Base-by-base conservation (phyloP, 345 rosid genomes). In the Hypericum androsaemum region DNA sequence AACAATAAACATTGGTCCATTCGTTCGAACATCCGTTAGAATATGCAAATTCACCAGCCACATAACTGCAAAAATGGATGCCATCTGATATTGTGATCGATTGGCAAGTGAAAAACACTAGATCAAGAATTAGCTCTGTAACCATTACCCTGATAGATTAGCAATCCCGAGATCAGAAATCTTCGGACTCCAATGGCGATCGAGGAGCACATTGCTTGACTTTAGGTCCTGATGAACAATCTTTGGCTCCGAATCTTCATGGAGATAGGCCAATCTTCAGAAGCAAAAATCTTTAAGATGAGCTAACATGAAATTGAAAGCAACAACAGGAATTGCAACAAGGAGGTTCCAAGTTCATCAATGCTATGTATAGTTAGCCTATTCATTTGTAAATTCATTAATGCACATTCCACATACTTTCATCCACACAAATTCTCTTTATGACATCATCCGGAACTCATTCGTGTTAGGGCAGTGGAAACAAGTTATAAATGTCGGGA, bases 161-260 rank as follows among this genome's bases (percentile, higher is more conserved):
- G 74, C 63, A n/a, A 77, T 69, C 28, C 78, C 79, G 15, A 74
- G 50, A 67, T 74, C 84, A 15, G 88, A 71, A 59, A 89, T 77
- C 77, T 75, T 86, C 6, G 89, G 81, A 54, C 77, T 75, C 95
- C 94, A 86, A 53, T 72, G 79, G 44, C 69, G 80, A 75, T 89
- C 89, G 12, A 89, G 77, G 59, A 81, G 62, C 55, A 86, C 71
- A 71, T 81, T 83, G 73, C 67, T 74, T 4, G 95, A 78, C 68
- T 80, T 77, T 35, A 89, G 8, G 57, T 71, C 59, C 46, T 68
- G 73, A 58, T 86, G 94, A 49, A 79, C 46, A 7, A 83, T 73
- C 15, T 63, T 77, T 12, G 83, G 89, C 43, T 86, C 83, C 1
- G 75, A 54, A 50, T 78, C 95, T 63, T 81, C 88, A 9, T 83